A percentile compares a stretch with the other conserved stretches of the same genome.
These are phyloP conservation scores for Amauroascus niger DNA, from an alignment of 2,329 filamentous ascomycete genomes.

Conservation along the genomic window DNA sequence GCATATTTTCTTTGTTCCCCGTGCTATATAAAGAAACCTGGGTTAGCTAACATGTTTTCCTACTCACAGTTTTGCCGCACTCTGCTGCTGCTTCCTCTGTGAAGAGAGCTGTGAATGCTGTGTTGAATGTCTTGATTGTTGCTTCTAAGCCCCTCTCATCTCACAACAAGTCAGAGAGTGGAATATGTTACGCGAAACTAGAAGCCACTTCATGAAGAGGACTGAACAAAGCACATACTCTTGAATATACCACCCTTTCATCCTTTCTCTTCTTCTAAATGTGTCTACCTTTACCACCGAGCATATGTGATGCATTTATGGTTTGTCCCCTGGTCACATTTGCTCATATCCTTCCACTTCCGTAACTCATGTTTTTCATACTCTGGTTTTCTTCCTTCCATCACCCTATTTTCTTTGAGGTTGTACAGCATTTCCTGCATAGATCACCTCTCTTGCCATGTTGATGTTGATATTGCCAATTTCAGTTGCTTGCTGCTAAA, in stretches of 20 bases:
- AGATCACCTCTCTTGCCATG: too few relatives aligned
- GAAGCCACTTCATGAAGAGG: not conserved
- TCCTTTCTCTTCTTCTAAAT: not conserved
- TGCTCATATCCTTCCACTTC: too few relatives aligned
- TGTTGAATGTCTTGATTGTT: conserved; percentile 37
- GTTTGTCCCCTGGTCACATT: not conserved
- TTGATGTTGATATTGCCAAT: too few relatives aligned
- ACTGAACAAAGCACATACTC: not conserved
- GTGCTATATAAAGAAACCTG: not conserved
- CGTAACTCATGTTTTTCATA: too few relatives aligned
- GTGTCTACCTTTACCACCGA: too few relatives aligned
- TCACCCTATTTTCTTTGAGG: not conserved
- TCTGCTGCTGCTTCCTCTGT: conserved; percentile 57
- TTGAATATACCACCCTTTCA: not conserved
- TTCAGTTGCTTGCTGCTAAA: too few relatives aligned
- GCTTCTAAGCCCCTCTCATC: not conserved
- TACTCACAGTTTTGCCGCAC: conserved; percentile 39
- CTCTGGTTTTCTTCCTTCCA: not conserved
- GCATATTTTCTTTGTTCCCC: not conserved
- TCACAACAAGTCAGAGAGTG: not conserved
- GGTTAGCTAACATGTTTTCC: not conserved
- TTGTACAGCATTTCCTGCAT: too few relatives aligned
- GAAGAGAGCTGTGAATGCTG: conserved; percentile 57
- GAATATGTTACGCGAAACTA: not conserved
- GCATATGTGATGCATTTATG: not conserved